Evolutionary conservation across 176 grass and related monocot genomes (phyloP), one percentile per base, ranked within the genome.

Genomic region (Carex kokanica): DNA sequence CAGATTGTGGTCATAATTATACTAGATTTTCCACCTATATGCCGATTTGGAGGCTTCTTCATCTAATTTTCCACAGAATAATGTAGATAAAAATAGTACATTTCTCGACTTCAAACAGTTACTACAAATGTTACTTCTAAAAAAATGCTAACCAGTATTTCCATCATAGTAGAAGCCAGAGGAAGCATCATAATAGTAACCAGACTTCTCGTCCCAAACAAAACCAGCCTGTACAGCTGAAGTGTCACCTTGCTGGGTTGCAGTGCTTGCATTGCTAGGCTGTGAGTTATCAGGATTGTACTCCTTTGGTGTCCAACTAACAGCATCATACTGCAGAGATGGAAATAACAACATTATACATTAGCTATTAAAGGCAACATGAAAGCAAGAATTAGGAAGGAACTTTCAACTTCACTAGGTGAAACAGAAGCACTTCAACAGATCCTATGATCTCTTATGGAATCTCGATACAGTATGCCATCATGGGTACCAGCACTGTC

Each of bases 111-210:
- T 15, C 66, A 84, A 52, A 45, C 17, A 6, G 54, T 86, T 83
- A 55, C 29, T 65, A 70, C 77, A 36, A 45, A 23, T 77, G 29
- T 52, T 43, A 80, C 3, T 13, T 40, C 56, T 12, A 83, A 81
- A 34, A 83, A 66, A 53, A 74, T 0, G 78, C 83, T 89, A 59
- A 99, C 96, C 93, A 21, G 96, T 92, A 88, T 93, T 99, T 92
- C 96, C 96, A 89, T 99, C 96, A 81, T 99, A 99, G 85, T 99
- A 99, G 75, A 99, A 99, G 69, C 96, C 96, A 81, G 96, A 99
- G 57, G 93, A 45, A 83, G 96, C 94, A 90, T 99, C 96, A 69
- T 92, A 99, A 83, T 99, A 99, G 83, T 99, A 99, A 60, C 96
- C 96, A 20, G 93, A 99, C 68, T 99, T 99, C 81, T 99, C 96